Percentiles rank a stretch among this genome's conserved stretches.
phyloP scores from a whole-genome alignment of 352 stramenopile species.

The Phytophthora foliorum region DNA sequence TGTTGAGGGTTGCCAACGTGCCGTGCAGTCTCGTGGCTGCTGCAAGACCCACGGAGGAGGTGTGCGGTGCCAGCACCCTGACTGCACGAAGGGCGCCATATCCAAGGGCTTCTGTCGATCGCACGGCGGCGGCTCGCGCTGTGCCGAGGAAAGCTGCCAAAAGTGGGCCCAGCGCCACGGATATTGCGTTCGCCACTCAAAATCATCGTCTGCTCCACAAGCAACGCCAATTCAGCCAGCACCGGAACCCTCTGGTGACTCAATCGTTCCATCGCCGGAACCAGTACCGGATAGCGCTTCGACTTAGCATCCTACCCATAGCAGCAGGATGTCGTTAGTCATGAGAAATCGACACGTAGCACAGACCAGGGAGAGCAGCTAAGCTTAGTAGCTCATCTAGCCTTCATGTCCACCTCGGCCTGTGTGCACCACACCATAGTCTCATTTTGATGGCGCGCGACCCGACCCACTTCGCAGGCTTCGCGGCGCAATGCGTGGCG shows the following conservation, averaged over 20 bases:
- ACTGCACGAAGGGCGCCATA: slow-evolving; percentile 88
- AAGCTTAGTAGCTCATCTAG: no score
- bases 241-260: slow-evolving; percentile 1
- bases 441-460: slow-evolving; percentile 8
- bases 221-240: slow-evolving; percentile 20
- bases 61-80: slow-evolving; percentile 79
- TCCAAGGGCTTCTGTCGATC: slow-evolving; percentile 87
- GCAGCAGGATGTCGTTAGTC: not conserved
- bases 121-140: slow-evolving; percentile 85
- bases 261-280: slow-evolving; percentile 10
- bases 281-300: not conserved
- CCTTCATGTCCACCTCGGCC: no score
- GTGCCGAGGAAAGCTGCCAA: slow-evolving; percentile 65
- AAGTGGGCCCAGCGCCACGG: slow-evolving; percentile 84
- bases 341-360: slow-evolving; percentile 17
- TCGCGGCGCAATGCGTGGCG: slow-evolving; percentile 52
- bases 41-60: slow-evolving; percentile 91
- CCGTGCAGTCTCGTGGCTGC: slow-evolving; percentile 84
- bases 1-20: slow-evolving; percentile 72
- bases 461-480: slow-evolving; percentile 37
- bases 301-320: slow-evolving; percentile 19
- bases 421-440: slow-evolving; percentile 29
- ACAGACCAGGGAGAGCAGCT: no score
- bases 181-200: slow-evolving; percentile 83
- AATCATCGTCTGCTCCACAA: slow-evolving; percentile 28